A percentile compares a stretch with the other conserved stretches of the same genome.
Evolutionary conservation across 2,329 filamentous ascomycete genomes (phyloP).

Genomic region (Penicillium italicum): DNA sequence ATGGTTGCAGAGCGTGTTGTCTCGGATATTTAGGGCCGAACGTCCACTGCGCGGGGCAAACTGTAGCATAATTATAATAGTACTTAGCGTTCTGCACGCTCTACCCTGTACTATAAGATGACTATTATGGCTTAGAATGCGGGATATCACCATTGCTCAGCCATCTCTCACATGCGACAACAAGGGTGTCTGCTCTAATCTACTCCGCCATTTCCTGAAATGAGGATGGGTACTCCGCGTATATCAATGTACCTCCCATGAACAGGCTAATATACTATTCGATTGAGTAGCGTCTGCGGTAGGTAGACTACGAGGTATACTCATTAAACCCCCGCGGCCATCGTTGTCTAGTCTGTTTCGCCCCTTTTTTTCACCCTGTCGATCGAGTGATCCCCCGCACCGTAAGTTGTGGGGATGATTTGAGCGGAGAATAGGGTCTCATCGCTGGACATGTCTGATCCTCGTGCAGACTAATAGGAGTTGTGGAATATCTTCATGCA

Average conservation of each 20-base stretch:
- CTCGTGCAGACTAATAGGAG: not conserved
- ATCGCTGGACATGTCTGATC: not conserved
- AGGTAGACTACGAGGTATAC: not conserved
- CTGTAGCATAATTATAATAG: not conserved
- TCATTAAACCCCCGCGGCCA: not conserved
- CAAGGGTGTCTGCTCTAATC: not conserved
- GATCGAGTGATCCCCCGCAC: not conserved
- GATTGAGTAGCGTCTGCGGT: not conserved
- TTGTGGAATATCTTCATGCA: not conserved
- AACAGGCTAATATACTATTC: not conserved
- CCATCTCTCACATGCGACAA: not conserved
- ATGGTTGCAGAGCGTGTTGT: conserved; percentile 7
- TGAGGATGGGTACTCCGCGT: not conserved
- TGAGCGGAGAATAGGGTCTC: not conserved
- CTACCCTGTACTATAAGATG: not conserved
- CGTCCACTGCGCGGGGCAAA: conserved; percentile 8
- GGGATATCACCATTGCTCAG: not conserved
- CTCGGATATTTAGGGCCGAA: conserved; percentile 10
- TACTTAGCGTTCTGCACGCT: not conserved
- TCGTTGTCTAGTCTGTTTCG: not conserved
- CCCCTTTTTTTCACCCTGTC: not conserved
- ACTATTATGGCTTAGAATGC: not conserved
- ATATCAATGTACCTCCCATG: not conserved
- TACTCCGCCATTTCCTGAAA: not conserved
- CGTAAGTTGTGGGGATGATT: not conserved